Evolutionary conservation across 805 yeast species (phyloP), one percentile per base, ranked within the genome.

Genomic region (Suhomyces kilbournensis): DNA sequence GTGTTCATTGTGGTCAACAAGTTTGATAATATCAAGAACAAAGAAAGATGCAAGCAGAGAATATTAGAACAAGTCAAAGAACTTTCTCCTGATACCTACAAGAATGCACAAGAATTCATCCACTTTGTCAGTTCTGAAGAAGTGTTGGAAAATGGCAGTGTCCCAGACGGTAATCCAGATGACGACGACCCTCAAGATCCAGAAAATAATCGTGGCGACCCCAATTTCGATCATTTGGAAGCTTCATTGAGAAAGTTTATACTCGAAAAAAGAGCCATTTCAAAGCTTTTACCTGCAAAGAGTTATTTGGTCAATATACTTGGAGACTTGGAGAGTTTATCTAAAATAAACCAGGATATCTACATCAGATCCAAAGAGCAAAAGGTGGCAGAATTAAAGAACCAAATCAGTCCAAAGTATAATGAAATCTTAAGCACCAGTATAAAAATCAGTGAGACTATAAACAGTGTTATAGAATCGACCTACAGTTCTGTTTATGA

Each of bases 1-100:
- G 89, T 94, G 49, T 94, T 96, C 65, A 91, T 94, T 66, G 98
- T 94, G 20, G 96, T 93, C 40, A 96, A 94, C 72, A 82, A 88
- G 63, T 94, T 90, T 68, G 99, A 96, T 71, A 84, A 81, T 59
- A 93, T 94, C 57, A 78, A 75, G 54, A 90, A 93, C 66, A 88
- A 90, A 65, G 81, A 84, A 47, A 82, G 89, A 56, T 94, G 99
- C 71, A 83, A 79, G 63, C 72, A 77, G 38, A 78, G 86, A 53
- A 90, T 94, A 43, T 71, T 93, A 67, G 90, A 87, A 51, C 99
- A 94, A 67, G 90, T 94, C 7, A 84, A 88, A 59, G 82, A 76
- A 17, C 71, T 96, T 50, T 87, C 97, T 0, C 99, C 98, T 1
- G 96, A 90, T 58, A 90, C 97, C 0, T 85, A 86, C 64, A 91